Base-by-base conservation (phyloP, 2,329 filamentous ascomycete genomes). In the Colletotrichum trifolii region DNA sequence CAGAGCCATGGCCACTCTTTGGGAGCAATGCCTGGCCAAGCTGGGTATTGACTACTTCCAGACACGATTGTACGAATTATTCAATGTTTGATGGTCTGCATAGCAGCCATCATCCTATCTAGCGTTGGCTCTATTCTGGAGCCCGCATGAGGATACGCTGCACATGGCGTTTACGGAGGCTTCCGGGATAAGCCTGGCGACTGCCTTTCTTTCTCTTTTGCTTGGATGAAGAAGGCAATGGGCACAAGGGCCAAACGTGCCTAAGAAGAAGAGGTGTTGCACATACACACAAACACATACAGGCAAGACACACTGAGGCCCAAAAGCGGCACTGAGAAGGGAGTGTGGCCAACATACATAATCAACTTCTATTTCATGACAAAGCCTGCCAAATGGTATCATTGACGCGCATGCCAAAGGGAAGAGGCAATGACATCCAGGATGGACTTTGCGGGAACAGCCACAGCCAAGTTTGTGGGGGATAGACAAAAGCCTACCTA, bases 21-120 rank as follows among this genome's bases (percentile, higher is more conserved):
- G 12, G 83, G 83, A 54, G 85, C 82, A 72, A 84, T 87, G 85
- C 85, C 85, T 4, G 85, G 85, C 11, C 80, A 83, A 67, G 71
- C 81, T n/a, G 85, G 85, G 42, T 87, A 86, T 72, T 86, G 76
- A 72, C 72, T 52, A 39, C 11, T 48, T 43, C 33, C 52, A 11
- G 54, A 35, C 35, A 66, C 34, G 58, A 66, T 33, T 58, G 39
- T 54, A 66, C 64, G 56, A 61, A 58, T 64, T 47, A 56, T 55
- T n/a, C 54, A 46, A 43, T 47, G 50, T 60, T 56, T 50, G 12
- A 60, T 64, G 25, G 60, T 55, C 55, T 67, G 61, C 62, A 61
- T 67, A 56, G 62, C 54, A 25, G 53, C 55, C 34, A 47, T 66
- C 58, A 35, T 64, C 49, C 36, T 40, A 12, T 40, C 64, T 39